These are phyloP conservation scores for Curvularia hawaiiensis DNA, from an alignment of 2,329 filamentous ascomycete genomes.

Conservation along the genomic window DNA sequence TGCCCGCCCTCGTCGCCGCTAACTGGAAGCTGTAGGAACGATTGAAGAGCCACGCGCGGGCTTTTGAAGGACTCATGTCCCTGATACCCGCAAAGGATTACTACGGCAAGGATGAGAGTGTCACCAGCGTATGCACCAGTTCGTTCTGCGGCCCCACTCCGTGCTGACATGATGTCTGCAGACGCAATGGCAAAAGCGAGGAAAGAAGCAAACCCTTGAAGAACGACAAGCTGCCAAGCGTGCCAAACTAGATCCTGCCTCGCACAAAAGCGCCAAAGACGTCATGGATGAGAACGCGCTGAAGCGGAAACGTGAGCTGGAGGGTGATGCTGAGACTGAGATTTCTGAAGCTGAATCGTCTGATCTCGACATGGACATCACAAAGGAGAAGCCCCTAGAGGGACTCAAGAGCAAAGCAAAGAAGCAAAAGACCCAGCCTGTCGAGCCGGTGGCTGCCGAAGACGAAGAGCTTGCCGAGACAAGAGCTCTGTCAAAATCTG, in stretches of 20 bases:
- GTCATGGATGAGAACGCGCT: conserved; percentile 83
- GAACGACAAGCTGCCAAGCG: conserved; percentile 68
- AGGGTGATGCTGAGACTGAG: conserved; percentile 57
- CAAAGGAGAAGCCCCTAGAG: conserved; percentile 47
- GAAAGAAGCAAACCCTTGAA: conserved; percentile 91
- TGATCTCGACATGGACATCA: conserved; percentile 43
- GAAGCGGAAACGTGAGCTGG: conserved; percentile 75
- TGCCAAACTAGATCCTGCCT: conserved; percentile 90
- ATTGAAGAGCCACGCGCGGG: conserved; percentile 65
- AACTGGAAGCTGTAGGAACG: conserved; percentile 53
- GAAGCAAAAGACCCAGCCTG: conserved; percentile 50
- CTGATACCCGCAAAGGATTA: conserved; percentile 90
- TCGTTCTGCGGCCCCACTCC: conserved; percentile 11
- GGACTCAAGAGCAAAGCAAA: conserved; percentile 48
- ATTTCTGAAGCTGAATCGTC: conserved; percentile 36
- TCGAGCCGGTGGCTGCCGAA: conserved; percentile 25
- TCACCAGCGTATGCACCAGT: conserved; percentile 68
- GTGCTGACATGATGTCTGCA: conserved; percentile 46
- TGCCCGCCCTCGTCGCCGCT: conserved; percentile 33
- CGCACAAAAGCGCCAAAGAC: conserved; percentile 89
- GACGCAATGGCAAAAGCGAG: conserved; percentile 92
- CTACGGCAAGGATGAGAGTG: conserved; percentile 73
- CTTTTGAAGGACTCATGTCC: conserved; percentile 85
- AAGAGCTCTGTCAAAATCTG: conserved; percentile 44
- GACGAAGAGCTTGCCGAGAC: conserved; percentile 50